These are phyloP conservation scores for Geotrichum phurueaensis DNA, from an alignment of 1,139 yeast species.

Conservation along the genomic window DNA sequence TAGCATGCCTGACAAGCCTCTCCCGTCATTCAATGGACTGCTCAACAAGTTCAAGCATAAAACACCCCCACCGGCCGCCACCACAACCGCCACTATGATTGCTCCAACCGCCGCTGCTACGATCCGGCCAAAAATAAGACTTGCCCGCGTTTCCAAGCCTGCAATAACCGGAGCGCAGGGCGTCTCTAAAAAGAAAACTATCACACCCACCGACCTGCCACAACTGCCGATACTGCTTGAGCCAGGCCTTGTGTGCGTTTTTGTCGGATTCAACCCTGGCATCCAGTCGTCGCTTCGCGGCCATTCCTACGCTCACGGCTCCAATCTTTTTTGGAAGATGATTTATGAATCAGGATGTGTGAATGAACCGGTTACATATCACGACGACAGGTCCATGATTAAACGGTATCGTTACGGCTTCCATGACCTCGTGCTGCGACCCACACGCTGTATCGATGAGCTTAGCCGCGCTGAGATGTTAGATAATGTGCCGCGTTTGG, in stretches of 20 bases:
- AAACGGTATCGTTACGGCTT: slow-evolving; percentile 53
- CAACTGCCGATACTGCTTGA: slow-evolving; percentile 37
- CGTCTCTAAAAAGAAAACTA: background rate
- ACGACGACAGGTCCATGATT: slow-evolving; percentile 43
- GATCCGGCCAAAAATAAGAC: background rate
- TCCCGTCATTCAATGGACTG: slow-evolving; percentile 18
- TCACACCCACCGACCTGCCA: slow-evolving; percentile 24
- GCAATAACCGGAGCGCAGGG: background rate
- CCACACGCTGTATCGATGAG: slow-evolving; percentile 57
- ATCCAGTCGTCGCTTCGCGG: slow-evolving; percentile 55
- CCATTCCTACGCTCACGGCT: slow-evolving; percentile 69
- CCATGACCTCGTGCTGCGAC: slow-evolving; percentile 63
- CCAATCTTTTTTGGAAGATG: slow-evolving; percentile 66
- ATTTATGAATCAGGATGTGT: slow-evolving; percentile 51
- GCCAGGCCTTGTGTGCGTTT: slow-evolving; percentile 42
- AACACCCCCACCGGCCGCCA: background rate
- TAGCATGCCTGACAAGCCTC: slow-evolving; percentile 10
- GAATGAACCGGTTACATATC: slow-evolving; percentile 30
- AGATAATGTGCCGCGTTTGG: slow-evolving; percentile 49
- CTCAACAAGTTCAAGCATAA: slow-evolving; percentile 14
- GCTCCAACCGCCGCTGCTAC: background rate
- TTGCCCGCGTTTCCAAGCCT: background rate
- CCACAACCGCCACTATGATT: background rate
- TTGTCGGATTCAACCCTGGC: slow-evolving; percentile 75
- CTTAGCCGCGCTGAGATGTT: slow-evolving; percentile 49